These are phyloP conservation scores for Penicillium ucsense DNA, from an alignment of 495 filamentous ascomycete species.

Conservation along the genomic window DNA sequence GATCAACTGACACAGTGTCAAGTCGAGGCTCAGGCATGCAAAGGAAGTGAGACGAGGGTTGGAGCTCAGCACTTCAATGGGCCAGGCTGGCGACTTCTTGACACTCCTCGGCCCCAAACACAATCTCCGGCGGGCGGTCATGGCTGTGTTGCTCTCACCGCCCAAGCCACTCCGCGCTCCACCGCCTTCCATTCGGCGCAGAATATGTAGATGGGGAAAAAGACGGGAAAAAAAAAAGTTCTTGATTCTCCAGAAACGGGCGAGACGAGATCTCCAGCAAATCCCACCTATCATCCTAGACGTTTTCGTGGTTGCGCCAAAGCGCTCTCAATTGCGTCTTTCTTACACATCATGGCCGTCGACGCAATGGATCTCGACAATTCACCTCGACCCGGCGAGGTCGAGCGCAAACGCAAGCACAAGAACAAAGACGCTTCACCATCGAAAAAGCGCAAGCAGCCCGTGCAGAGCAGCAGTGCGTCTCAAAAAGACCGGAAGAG, in stretches of 20 bases:
- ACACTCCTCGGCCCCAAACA: conserved; percentile 1
- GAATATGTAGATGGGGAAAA: background rate
- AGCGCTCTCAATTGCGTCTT: conserved; percentile 13
- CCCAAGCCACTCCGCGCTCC: conserved; percentile 11
- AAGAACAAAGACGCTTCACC: conserved; percentile 37
- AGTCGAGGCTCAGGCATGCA: background rate
- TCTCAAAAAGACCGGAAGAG: conserved; percentile 1
- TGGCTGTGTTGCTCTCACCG: conserved; percentile 16
- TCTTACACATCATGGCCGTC: conserved; percentile 23
- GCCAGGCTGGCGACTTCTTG: conserved; percentile 3
- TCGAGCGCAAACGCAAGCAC: conserved; percentile 44
- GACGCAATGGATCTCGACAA: conserved; percentile 38
- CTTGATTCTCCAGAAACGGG: conserved; percentile 10
- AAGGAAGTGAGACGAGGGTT: background rate
- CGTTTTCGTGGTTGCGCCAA: conserved; percentile 7
- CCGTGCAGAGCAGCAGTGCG: conserved; percentile 9
- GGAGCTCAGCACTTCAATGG: background rate
- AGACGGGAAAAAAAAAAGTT: conserved; percentile 25
- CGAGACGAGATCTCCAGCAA: conserved; percentile 5
- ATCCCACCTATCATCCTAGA: conserved; percentile 1
- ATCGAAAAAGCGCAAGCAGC: conserved; percentile 42
- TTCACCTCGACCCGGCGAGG: conserved; percentile 8
- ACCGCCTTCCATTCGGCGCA: conserved; percentile 19
- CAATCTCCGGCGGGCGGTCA: background rate
- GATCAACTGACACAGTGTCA: background rate